Conservation (phyloP, 805 yeast genomes). For the Scheffersomyces lignosus region DNA sequence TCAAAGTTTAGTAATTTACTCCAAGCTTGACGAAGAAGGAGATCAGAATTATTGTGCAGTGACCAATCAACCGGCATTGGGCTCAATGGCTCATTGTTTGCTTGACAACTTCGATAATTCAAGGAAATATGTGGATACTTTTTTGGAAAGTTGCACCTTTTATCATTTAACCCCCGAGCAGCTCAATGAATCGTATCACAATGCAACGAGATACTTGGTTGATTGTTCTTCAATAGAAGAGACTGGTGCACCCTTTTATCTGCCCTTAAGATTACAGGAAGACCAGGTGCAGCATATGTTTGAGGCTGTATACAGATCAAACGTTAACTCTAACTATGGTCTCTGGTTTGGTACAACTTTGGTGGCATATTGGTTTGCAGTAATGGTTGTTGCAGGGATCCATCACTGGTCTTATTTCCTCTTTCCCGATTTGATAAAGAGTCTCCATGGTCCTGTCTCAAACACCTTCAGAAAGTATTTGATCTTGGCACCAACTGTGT, state of each 20-base stretch:
- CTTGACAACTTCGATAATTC: conserved; percentile 1
- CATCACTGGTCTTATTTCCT: conserved; percentile 23
- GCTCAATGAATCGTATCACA: conserved; percentile 33
- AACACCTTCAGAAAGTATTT: conserved; percentile 17
- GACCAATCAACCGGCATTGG: conserved; percentile 9
- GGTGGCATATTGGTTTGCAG: conserved; percentile 38
- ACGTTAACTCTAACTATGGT: conserved; percentile 22
- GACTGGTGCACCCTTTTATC: no score
- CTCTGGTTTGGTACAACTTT: conserved; percentile 35
- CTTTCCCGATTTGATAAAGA: conserved; percentile 18
- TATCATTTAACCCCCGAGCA: conserved; percentile 26
- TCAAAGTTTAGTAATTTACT: neutral
- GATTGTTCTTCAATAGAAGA: conserved; percentile 16
- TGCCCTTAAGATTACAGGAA: no score
- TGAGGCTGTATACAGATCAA: conserved; percentile 10
- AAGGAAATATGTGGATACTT: neutral
- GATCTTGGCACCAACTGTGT: conserved; percentile 17
- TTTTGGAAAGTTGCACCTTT: conserved; percentile 16
- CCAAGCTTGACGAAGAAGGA: neutral
- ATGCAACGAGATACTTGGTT: conserved; percentile 40
- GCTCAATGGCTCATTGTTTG: conserved; percentile 7
- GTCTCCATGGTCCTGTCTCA: conserved; percentile 15
- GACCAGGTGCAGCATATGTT: neutral
- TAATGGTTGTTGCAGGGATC: conserved; percentile 33
- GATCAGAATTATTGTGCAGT: no score